A percentile compares a stretch with the other conserved stretches of the same genome.
Conservation (phyloP, 345 rosid genomes). For the Aquilaria malaccensis region DNA sequence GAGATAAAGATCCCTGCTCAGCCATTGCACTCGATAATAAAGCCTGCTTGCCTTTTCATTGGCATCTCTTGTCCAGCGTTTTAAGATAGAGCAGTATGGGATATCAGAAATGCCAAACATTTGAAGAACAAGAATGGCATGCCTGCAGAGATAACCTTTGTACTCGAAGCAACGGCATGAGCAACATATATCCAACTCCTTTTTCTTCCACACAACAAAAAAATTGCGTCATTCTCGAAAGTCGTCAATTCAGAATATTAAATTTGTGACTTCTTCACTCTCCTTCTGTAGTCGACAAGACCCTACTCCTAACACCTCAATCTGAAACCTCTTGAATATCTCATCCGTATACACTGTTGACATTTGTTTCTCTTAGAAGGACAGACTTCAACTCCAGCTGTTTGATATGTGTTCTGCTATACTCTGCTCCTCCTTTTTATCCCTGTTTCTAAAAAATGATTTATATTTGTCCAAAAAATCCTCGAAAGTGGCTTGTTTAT, state of each 20-base stretch:
- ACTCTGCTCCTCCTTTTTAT: conserved; percentile 8
- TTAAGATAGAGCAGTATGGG: conserved; percentile 14
- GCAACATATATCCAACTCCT: conserved; percentile 7
- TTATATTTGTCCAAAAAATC: conserved; percentile 8
- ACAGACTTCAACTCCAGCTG: conserved; percentile 12
- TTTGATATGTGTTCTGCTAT: conserved; percentile 8
- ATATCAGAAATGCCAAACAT: conserved; percentile 13
- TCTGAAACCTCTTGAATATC: conserved; percentile 18
- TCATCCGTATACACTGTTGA: conserved; percentile 12
- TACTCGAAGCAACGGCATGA: conserved; percentile 17
- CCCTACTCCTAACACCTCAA: conserved; percentile 13
- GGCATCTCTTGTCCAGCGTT: conserved; percentile 18
- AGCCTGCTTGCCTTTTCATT: conserved; percentile 10
- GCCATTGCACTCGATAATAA: conserved; percentile 12
- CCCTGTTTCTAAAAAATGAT: neutral
- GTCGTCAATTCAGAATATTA: conserved; percentile 11
- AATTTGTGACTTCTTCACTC: conserved; percentile 10
- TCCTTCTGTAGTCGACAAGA: conserved; percentile 18
- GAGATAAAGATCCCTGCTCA: conserved; percentile 15
- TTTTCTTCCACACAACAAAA: conserved; percentile 15
- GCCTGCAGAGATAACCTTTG: conserved; percentile 19
- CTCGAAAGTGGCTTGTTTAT: conserved; percentile 8
- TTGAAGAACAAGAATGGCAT: conserved; percentile 20
- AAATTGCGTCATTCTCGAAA: conserved; percentile 13
- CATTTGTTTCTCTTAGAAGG: conserved; percentile 16